Percentiles rank a stretch among this genome's conserved stretches.
Evolutionary conservation across 2,329 filamentous ascomycete species (phyloP).

Genomic region (Pseudodiploospora longispora): DNA sequence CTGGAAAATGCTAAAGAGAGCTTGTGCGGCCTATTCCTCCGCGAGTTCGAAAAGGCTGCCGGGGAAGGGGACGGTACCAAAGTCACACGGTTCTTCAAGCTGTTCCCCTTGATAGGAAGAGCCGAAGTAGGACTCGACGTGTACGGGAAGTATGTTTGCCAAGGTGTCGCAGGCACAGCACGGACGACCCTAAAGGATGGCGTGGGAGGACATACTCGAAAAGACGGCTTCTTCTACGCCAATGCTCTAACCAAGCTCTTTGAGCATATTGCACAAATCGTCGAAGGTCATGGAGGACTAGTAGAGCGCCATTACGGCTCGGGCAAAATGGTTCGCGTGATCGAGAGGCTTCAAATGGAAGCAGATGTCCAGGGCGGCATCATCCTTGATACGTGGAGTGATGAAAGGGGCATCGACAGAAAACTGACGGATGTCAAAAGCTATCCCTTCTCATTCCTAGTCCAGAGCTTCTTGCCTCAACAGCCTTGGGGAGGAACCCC

Average conservation of each 20-base stretch:
- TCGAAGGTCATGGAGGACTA: conserved; percentile 82
- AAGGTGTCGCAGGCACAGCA: conserved; percentile 81
- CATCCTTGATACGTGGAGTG: conserved; percentile 89
- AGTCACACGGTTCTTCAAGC: conserved; percentile 94
- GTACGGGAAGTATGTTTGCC: conserved; percentile 92
- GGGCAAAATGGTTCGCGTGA: conserved; percentile 90
- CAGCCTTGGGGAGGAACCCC: conserved; percentile 58
- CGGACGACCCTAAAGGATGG: conserved; percentile 70
- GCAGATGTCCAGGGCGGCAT: conserved; percentile 95
- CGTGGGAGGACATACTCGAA: conserved; percentile 37
- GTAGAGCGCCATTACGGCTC: conserved; percentile 91
- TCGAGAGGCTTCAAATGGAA: conserved; percentile 86
- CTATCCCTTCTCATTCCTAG: conserved; percentile 93
- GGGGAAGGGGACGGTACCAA: conserved; percentile 78
- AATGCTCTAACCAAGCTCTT: conserved; percentile 86
- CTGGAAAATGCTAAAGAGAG: conserved; percentile 82
- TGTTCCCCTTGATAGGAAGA: conserved; percentile 88
- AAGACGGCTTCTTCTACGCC: conserved; percentile 84
- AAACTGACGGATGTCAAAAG: conserved; percentile 93
- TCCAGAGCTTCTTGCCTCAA: conserved; percentile 80
- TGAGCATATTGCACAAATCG: conserved; percentile 94
- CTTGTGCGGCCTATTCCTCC: conserved; percentile 79
- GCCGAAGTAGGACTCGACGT: conserved; percentile 86
- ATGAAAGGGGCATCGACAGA: conserved; percentile 77
- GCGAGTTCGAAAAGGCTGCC: conserved; percentile 91